Evolutionary conservation across 2,329 filamentous ascomycete species (phyloP).

Genomic region (Dryadomyces quercivorus): DNA sequence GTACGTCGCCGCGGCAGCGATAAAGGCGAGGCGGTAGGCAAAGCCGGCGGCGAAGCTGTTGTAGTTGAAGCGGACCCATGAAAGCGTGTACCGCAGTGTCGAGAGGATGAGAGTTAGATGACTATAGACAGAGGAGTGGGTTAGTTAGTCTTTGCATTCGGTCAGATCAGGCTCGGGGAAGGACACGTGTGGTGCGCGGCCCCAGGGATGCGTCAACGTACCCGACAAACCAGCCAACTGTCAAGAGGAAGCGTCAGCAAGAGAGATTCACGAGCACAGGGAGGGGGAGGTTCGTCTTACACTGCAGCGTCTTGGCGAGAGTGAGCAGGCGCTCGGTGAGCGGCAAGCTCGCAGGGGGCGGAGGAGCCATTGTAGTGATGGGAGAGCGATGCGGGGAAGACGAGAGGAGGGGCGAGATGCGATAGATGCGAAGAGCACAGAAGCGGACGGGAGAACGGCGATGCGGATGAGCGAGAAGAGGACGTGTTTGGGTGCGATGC

Average conservation of each 20-base stretch:
- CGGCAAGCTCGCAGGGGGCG: constrained; percentile 56
- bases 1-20: constrained; percentile 84
- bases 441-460: not conserved
- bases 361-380: constrained; percentile 50
- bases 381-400: not conserved
- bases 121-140: constrained; percentile 35
- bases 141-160: not conserved
- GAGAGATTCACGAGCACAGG: constrained; percentile 1
- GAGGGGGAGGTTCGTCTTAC: constrained; percentile 39
- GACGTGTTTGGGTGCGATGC: too few relatives aligned
- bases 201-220: constrained; percentile 33
- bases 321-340: constrained; percentile 62
- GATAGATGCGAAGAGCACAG: not conserved
- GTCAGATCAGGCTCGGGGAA: too few relatives aligned
- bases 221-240: constrained; percentile 72
- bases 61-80: constrained; percentile 82
- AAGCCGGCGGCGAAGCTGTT: constrained; percentile 65
- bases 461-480: too few relatives aligned
- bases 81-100: constrained; percentile 71
- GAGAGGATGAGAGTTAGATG: constrained; percentile 78
- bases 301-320: constrained; percentile 85
- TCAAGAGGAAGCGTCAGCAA: constrained; percentile 22
- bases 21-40: constrained; percentile 81
- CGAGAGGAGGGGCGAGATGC: not conserved
- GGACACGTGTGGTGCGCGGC: too few relatives aligned